Percentiles rank a stretch among this genome's conserved stretches.
Evolutionary conservation across 495 filamentous ascomycete species (phyloP).

Genomic region (Coniosporium apollinis): DNA sequence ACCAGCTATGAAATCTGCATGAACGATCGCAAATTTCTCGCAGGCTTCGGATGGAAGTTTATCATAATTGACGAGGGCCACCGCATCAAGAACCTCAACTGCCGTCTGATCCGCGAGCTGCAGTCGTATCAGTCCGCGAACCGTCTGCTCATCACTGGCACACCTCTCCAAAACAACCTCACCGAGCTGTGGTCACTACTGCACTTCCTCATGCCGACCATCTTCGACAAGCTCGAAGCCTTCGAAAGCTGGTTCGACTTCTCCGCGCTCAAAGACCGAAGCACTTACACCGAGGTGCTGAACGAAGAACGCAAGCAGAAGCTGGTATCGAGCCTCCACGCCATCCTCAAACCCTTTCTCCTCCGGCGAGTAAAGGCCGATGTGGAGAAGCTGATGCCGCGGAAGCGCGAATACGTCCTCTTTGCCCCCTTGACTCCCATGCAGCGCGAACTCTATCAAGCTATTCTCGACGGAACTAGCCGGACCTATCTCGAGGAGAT

Average conservation of each 20-base stretch:
- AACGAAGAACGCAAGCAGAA: conserved; percentile 65
- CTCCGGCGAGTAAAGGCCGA: conserved; percentile 82
- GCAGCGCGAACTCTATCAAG: conserved; percentile 82
- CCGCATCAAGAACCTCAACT: conserved; percentile 92
- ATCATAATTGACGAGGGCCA: conserved; percentile 98
- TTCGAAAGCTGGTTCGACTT: conserved; percentile 98
- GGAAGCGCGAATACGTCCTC: conserved; percentile 90
- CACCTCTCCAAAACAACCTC: conserved; percentile 89
- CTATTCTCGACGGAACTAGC: conserved; percentile 62
- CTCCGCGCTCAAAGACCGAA: conserved; percentile 61
- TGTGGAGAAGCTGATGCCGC: conserved; percentile 75
- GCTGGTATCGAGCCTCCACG: conserved; percentile 75
- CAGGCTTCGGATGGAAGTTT: conserved; percentile 81
- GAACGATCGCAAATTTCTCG: conserved; percentile 64
- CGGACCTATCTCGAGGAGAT: conserved; percentile 72
- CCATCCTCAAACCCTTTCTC: conserved; percentile 81
- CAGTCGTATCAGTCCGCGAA: conserved; percentile 79
- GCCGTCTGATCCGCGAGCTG: conserved; percentile 73
- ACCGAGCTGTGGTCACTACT: conserved; percentile 89
- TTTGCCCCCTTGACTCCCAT: conserved; percentile 77
- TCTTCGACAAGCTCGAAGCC: conserved; percentile 74
- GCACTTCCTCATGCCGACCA: conserved; percentile 81
- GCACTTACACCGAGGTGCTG: conserved; percentile 51
- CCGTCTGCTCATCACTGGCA: conserved; percentile 83
- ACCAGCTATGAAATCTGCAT: conserved; percentile 94